Base-by-base conservation (phyloP, 371 early-diverging fungal genomes). In the Mucor mucedo region DNA sequence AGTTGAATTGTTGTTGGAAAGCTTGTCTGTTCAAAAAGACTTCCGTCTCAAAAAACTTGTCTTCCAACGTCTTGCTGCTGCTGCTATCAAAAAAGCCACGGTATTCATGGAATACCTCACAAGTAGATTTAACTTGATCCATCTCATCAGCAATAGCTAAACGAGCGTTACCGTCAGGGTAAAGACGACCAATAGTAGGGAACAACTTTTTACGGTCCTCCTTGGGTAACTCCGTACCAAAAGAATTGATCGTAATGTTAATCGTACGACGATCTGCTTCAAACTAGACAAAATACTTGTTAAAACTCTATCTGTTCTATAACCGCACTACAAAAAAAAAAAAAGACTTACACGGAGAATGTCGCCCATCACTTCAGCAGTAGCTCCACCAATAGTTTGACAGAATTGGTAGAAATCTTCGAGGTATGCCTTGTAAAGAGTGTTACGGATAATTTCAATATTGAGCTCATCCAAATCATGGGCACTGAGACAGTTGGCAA, bases 361-460 rank as follows among this genome's bases (percentile, higher is more conserved):
- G 52, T 95, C 95, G 41, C 87, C 83, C 99, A 98, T 99, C 39
- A 97, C 88, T 64, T 97, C 93, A n/a, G 86, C 93, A 5, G 99
- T 98, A 8, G 90, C 85, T 5, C 90, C 93, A 57, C 93, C 96
- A n/a, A 96, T 69, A 2, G 60, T 64, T 66, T 89, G 85, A 68
- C 95, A 94, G 78, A 94, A 99, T 10, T 80, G 72, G 74, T 95
- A 92, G 79, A 98, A 99, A 78, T 99, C 99, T 83, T 98, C 98
- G 59, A 99, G 75, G 67, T 98, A 99, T 7, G 98, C 96, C 78
- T 97, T 97, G 86, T 97, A 96, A 42, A 99, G 86, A 4, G 97
- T 96, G 83, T 98, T 98, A 66, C 99, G 88, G 69, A 99, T 99
- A 61, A 99, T 97, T 75, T 99, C 98, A 80, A 98, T 97, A 77